Evolutionary conservation across 2,329 filamentous ascomycete species (phyloP).

Genomic region (Colletotrichum tofieldiae): DNA sequence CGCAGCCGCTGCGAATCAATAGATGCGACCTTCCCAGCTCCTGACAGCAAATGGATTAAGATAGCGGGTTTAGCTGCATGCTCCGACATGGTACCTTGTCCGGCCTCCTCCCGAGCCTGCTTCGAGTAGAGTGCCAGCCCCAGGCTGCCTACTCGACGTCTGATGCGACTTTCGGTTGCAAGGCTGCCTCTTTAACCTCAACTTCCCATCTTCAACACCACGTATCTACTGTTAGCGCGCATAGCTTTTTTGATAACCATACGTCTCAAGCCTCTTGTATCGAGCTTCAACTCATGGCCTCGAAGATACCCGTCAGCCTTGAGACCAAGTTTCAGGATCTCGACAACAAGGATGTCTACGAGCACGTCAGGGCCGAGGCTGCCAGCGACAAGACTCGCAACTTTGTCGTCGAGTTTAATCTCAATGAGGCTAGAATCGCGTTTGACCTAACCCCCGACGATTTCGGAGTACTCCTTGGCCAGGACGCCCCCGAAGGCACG

Average conservation of each 20-base stretch:
- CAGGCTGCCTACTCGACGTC: background rate
- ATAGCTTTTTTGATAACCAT: background rate
- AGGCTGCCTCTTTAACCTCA: background rate
- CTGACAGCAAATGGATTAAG: background rate
- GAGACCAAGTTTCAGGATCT: constrained; percentile 64
- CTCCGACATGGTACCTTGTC: background rate
- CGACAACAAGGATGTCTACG: constrained; percentile 65
- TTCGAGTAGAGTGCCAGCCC: too few species aligned
- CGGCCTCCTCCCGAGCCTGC: background rate
- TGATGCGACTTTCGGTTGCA: background rate
- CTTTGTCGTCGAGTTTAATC: constrained; percentile 77
- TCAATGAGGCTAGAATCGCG: constrained; percentile 68
- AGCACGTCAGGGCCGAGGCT: constrained; percentile 59
- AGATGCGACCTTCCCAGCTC: background rate
- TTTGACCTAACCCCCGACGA: constrained; percentile 65
- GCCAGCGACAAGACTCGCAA: constrained; percentile 63
- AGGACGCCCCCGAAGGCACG: constrained; percentile 44
- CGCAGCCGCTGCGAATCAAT: constrained; percentile 14
- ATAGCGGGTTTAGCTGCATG: background rate
- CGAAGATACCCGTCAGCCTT: constrained; percentile 12
- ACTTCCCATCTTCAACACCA: background rate
- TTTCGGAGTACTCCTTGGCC: constrained; percentile 57
- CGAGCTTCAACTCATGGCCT: background rate
- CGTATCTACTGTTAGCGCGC: background rate
- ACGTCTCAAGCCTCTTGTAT: background rate